Evolutionary conservation across 306 rosid species (phyloP).

Genomic region (Lagenaria siceraria): DNA sequence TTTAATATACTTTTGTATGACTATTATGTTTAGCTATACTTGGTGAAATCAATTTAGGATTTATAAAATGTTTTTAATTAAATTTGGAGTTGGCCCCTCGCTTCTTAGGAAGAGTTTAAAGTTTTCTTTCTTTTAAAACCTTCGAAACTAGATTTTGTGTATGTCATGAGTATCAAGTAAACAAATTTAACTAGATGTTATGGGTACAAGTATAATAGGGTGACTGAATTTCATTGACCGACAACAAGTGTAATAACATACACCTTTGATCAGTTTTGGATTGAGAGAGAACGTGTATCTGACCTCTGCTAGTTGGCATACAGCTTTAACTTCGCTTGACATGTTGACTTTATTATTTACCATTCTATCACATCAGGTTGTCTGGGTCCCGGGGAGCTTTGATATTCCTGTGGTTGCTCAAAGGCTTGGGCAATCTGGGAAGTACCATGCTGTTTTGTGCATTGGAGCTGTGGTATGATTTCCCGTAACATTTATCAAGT

Average conservation of each 20-base stretch:
- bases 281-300: neutral
- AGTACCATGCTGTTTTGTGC: conserved; percentile 71
- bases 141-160: neutral
- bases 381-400: conserved; percentile 96
- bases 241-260: neutral
- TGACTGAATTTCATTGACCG: neutral
- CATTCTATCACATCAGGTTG: conserved; percentile 42
- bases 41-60: neutral
- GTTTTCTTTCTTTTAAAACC: neutral
- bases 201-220: neutral
- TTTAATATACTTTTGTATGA: neutral
- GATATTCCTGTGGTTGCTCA: conserved; percentile 75
- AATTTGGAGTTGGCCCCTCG: neutral
- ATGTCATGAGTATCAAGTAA: neutral
- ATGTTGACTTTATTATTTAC: conserved; percentile 8
- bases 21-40: neutral
- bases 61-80: too few relatives aligned
- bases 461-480: conserved; percentile 90
- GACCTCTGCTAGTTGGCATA: neutral
- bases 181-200: neutral
- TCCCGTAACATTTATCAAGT: neutral
- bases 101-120: neutral
- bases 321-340: conserved; percentile 1
- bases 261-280: neutral
- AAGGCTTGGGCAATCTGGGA: conserved; percentile 60